Conservation (phyloP, 495 filamentous ascomycete genomes). For the Penicillium chermesinum region DNA sequence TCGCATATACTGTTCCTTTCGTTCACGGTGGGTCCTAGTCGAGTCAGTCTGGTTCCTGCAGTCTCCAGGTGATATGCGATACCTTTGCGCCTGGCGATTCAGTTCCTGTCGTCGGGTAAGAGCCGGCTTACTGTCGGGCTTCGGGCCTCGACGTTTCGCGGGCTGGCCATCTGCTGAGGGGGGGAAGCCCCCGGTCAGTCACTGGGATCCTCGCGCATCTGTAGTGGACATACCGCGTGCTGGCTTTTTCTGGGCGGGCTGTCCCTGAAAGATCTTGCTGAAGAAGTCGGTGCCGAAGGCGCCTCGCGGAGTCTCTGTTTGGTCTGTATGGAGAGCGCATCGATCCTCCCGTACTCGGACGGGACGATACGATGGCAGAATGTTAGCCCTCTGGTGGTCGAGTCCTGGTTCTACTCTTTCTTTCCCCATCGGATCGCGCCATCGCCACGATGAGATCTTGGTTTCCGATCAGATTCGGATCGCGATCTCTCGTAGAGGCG, state of each 20-base stretch:
- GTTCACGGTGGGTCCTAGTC: slow-evolving; percentile 82
- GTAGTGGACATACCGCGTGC: slow-evolving; percentile 34
- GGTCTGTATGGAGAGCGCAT: slow-evolving; percentile 15
- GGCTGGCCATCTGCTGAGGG: slow-evolving; percentile 76
- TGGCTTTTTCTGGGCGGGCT: slow-evolving; percentile 23
- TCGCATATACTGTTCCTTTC: slow-evolving; percentile 94
- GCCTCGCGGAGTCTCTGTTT: slow-evolving; percentile 25
- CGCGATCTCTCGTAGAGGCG: background rate
- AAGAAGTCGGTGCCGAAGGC: slow-evolving; percentile 32
- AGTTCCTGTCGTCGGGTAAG: slow-evolving; percentile 90
- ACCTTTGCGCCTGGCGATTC: slow-evolving; percentile 95
- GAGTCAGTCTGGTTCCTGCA: slow-evolving; percentile 4
- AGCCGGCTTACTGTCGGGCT: slow-evolving; percentile 94
- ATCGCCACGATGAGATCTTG: background rate
- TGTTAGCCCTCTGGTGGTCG: slow-evolving; percentile 1
- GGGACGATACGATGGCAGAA: background rate
- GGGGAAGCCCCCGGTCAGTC: too few relatives aligned
- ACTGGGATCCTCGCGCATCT: too few relatives aligned
- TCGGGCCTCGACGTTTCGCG: slow-evolving; percentile 86
- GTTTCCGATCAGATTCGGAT: slow-evolving; percentile 2
- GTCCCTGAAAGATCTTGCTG: slow-evolving; percentile 27
- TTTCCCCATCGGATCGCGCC: background rate
- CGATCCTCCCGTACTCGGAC: background rate
- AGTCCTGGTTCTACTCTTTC: too few relatives aligned
- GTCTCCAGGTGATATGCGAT: slow-evolving; percentile 12